Evolutionary conservation across 108 stramenopile genomes (phyloP).

Genomic region (Discostella stelligeroides): DNA sequence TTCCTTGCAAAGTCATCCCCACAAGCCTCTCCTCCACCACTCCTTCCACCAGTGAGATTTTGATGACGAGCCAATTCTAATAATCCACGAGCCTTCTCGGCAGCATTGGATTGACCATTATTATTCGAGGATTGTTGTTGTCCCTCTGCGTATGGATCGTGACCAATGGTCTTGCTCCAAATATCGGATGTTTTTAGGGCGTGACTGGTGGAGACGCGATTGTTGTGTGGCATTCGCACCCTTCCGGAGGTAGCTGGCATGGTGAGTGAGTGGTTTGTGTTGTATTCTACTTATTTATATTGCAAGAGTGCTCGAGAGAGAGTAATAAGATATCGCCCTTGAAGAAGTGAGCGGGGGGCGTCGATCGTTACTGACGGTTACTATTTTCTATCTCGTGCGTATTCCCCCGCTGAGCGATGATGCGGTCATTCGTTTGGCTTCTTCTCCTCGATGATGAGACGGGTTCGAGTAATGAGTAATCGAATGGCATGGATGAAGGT

Average conservation of each 20-base stretch:
- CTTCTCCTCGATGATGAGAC: no score
- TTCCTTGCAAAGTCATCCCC: conserved; percentile 80
- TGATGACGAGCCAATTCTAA: conserved; percentile 79
- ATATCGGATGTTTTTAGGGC: conserved; percentile 76
- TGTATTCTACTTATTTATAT: no score
- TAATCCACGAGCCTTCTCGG: conserved; percentile 69
- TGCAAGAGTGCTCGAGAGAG: no score
- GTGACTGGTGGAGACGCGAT: conserved; percentile 79
- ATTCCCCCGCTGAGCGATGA: no score
- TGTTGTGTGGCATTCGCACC: conserved; percentile 88
- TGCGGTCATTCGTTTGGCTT: no score
- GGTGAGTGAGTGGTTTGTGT: no score
- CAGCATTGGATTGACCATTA: conserved; percentile 43
- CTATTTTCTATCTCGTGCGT: no score
- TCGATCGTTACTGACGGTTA: neutral
- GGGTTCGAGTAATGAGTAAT: no score
- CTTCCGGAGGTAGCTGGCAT: conserved; percentile 23
- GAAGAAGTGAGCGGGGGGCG: no score
- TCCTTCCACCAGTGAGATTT: conserved; percentile 64
- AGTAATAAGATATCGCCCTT: no score
- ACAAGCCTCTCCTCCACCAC: conserved; percentile 53
- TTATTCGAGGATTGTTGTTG: no score
- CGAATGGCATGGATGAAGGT: neutral
- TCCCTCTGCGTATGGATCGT: conserved; percentile 79
- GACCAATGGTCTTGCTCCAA: conserved; percentile 86